Conservation (phyloP, 495 filamentous ascomycete genomes). For the Xylaria curta region DNA sequence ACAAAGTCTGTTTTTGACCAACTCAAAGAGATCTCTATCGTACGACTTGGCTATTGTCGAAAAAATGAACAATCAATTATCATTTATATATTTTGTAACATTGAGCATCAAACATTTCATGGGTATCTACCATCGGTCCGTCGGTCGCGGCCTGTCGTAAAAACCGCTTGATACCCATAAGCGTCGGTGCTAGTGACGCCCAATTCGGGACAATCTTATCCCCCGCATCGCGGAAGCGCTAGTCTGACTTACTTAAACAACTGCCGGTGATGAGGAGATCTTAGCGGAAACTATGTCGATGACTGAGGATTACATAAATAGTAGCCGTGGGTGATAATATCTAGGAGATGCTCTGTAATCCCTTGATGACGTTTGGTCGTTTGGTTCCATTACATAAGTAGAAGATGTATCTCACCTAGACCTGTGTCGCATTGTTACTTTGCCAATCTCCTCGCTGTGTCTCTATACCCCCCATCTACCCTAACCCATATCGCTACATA, state of each 20-base stretch:
- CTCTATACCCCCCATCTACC: not conserved
- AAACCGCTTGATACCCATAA: not conserved
- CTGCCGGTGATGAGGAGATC: constrained; percentile 1
- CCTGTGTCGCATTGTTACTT: not conserved
- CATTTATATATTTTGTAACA: not conserved
- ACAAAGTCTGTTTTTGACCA: not conserved
- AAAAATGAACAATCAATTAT: not conserved
- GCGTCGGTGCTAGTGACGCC: not conserved
- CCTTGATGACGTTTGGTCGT: not conserved
- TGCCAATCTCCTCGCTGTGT: not conserved
- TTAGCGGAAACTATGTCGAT: constrained; percentile 1
- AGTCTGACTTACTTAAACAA: constrained; percentile 1
- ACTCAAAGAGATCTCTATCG: not conserved
- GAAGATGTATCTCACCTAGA: not conserved
- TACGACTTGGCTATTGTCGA: not conserved
- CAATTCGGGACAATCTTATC: constrained; percentile 13
- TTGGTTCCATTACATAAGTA: not conserved
- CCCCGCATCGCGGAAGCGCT: not conserved
- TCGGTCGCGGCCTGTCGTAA: too few relatives aligned
- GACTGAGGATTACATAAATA: constrained; percentile 23
- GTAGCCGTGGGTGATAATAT: not conserved
- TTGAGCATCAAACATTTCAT: not conserved
- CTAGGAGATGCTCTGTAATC: not conserved
- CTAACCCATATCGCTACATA: constrained; percentile 2
- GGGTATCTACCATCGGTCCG: not conserved